Conservation (phyloP, 345 rosid species). For the Gossypium longicalyx region DNA sequence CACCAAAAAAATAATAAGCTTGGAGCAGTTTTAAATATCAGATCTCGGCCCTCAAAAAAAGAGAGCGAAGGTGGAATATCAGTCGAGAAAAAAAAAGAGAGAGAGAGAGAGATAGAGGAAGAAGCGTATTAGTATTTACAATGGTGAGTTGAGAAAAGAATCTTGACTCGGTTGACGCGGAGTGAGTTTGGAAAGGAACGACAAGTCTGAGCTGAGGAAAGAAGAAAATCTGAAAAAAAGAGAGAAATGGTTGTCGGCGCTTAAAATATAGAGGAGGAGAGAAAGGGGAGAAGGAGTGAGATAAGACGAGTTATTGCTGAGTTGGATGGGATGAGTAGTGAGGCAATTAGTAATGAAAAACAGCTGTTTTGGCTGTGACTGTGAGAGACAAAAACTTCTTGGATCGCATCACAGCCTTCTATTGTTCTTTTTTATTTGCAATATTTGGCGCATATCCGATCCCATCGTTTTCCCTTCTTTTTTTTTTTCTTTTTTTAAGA, state of each 20-base stretch:
- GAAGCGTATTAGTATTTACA: not conserved
- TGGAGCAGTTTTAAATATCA: not conserved
- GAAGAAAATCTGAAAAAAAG: not conserved
- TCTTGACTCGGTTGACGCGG: slow-evolving; percentile 1
- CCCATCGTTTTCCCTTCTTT: too few species aligned
- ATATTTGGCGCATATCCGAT: too few species aligned
- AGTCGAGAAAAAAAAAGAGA: not conserved
- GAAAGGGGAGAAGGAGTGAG: not conserved
- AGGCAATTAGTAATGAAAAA: too few species aligned
- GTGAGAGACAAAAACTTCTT: too few species aligned
- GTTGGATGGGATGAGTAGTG: not conserved
- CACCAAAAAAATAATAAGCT: not conserved
- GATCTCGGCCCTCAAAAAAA: not conserved
- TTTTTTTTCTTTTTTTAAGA: not conserved
- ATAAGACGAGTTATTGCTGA: not conserved
- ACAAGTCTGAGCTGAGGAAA: not conserved
- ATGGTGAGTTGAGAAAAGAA: not conserved
- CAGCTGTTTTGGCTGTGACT: not conserved
- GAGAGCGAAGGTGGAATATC: not conserved
- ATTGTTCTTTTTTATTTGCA: too few species aligned
- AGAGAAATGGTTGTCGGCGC: not conserved
- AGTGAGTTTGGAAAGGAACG: slow-evolving; percentile 12
- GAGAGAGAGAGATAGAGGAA: too few species aligned
- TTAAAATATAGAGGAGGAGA: not conserved
- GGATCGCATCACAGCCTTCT: too few species aligned